Base-by-base conservation (phyloP, 768 basidiomycete species). In the Russula dissimulans region DNA sequence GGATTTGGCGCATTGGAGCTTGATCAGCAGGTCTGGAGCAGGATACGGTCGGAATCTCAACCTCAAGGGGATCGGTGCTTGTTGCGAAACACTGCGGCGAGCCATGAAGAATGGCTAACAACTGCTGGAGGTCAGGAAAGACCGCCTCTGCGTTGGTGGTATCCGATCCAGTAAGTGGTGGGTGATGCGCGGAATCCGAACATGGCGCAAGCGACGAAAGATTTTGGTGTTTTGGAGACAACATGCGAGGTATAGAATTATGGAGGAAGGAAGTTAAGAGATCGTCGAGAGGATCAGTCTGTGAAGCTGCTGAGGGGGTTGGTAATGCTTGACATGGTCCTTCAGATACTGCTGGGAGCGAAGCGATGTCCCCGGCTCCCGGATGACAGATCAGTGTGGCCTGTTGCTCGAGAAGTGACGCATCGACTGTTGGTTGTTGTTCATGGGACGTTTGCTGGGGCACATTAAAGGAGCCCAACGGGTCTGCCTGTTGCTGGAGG, bases 1-100 rank as follows among this genome's bases (percentile, higher is more conserved):
- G 38, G 18, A 4, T 54, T 29, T 46, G 38, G 38, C 18, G 41
- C 4, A n/a, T 34, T 39, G 43, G 54, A 34, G 48, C 26, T 17
- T 22, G 47, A 34, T 59, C 48, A 18, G 41, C 32, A 14, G 36
- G 29, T 26, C 18, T 26, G 18, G 58, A 48, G 74, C 69, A 45
- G 80, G 74, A n/a, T 82, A 70, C 50, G 79, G 75, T 53, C 73
- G 75, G 70, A 82, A 72, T 80, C 79, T 82, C 41, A 73, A 78
- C 61, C 82, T 77, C 61, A 79, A 75, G 11, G 75, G 67, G 22
- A 45, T 49, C 53, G 12, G 39, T 11, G 26, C 42, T 47, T 39
- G 42, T 11, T n/a, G 18, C 12, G 45, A 18, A 34, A 18, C 14
- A 41, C 46, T 41, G 64, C 14, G 32, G 26, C 15, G 63, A 29